Evolutionary conservation across 108 stramenopile genomes (phyloP).

Genomic region (Bacterosira constricta): DNA sequence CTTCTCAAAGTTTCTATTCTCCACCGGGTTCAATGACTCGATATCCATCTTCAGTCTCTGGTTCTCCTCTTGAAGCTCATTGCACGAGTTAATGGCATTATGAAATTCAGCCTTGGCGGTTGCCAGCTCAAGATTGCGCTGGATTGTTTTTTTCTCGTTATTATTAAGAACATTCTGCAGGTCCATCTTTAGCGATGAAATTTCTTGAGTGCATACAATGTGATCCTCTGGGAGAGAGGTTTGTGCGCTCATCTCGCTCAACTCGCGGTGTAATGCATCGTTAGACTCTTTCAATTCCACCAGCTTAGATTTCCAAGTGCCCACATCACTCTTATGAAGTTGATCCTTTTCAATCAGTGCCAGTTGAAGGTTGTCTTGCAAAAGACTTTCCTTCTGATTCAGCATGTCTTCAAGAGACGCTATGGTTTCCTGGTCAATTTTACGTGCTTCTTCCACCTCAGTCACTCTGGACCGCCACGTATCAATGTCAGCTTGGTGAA

Average conservation of each 20-base stretch:
- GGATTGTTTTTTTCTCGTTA: conserved; percentile 17
- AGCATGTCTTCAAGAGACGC: not conserved
- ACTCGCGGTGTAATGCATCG: not conserved
- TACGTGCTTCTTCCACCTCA: not conserved
- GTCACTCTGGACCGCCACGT: not conserved
- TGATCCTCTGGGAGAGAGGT: conserved; percentile 3
- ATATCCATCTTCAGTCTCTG: conserved; percentile 28
- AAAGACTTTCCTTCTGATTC: too few relatives aligned
- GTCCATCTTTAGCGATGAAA: conserved; percentile 22
- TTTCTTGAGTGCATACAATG: conserved; percentile 13
- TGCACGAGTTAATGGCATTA: conserved; percentile 28
- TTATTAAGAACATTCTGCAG: conserved; percentile 15
- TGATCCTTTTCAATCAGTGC: not conserved
- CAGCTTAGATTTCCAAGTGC: not conserved
- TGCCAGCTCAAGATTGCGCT: conserved; percentile 35
- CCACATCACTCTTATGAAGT: conserved; percentile 9
- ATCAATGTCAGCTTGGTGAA: conserved; percentile 10
- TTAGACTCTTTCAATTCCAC: conserved; percentile 10
- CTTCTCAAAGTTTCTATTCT: conserved; percentile 37
- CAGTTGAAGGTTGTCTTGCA: not conserved
- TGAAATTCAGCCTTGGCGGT: conserved; percentile 37
- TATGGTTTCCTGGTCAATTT: not conserved
- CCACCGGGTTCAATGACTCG: conserved; percentile 6
- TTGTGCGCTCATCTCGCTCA: not conserved
- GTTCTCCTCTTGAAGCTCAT: conserved; percentile 39